These are phyloP conservation scores for Celoporthe dispersa DNA, from an alignment of 2,329 filamentous ascomycete species.

Conservation along the genomic window DNA sequence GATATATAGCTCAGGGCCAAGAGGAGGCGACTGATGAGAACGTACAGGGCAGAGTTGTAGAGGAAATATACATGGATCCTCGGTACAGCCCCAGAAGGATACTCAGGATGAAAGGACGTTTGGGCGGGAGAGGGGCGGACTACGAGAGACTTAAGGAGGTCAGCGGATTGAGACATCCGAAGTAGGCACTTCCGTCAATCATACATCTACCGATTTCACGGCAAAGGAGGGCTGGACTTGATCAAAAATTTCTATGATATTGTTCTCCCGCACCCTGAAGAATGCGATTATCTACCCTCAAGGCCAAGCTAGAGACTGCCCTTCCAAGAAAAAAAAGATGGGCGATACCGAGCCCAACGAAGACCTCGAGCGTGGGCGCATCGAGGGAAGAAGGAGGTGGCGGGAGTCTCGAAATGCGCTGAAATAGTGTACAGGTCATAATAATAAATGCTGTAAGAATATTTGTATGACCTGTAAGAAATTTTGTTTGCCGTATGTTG, in stretches of 20 bases:
- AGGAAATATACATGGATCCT: background rate
- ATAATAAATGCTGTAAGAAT: constrained; percentile 26
- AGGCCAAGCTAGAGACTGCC: constrained; percentile 15
- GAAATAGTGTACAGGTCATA: constrained; percentile 22
- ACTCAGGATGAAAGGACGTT: background rate
- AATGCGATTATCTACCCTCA: constrained; percentile 18
- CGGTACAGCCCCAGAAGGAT: background rate
- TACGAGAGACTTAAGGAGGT: background rate
- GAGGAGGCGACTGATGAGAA: background rate
- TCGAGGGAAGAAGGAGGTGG: background rate
- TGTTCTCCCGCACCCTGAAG: constrained; percentile 13
- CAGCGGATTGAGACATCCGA: background rate
- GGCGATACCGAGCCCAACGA: background rate
- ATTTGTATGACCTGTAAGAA: constrained; percentile 26
- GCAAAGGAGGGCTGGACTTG: background rate
- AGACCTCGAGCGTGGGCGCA: constrained; percentile 9
- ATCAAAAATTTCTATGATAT: constrained; percentile 19
- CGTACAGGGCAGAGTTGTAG: background rate
- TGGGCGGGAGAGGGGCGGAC: background rate
- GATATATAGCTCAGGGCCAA: background rate
- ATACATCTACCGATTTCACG: background rate
- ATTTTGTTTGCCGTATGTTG: constrained; percentile 13
- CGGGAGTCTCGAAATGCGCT: constrained; percentile 1
- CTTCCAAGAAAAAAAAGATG: constrained; percentile 15
- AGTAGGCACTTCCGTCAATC: background rate